Base-by-base conservation (phyloP, 2,329 filamentous ascomycete genomes). In the Aspergillus terreus region DNA sequence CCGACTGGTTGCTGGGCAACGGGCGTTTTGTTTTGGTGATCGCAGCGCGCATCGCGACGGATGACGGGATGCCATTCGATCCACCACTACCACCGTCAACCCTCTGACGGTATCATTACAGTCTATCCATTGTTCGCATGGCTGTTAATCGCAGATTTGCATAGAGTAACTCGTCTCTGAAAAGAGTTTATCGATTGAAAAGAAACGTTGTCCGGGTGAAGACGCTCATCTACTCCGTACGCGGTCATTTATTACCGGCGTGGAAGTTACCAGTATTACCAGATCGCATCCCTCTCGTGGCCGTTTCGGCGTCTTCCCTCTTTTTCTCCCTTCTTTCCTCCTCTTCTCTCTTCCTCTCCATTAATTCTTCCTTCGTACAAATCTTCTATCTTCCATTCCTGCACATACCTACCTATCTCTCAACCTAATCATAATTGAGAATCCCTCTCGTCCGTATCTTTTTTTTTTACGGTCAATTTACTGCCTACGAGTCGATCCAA, bases 1-100 rank as follows among this genome's bases (percentile, higher is more conserved):
- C 41, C 25, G 15, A 60, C 36, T 4, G 65, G 82, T 85, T 85
- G 81, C 80, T 61, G 69, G 59, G 79, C 65, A 68, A 71, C 68
- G 33, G 25, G 0, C 12, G 11, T 9, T 17, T 45, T 61, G 51
- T 59, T 61, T 59, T 46, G 54, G 57, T 53, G 51, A 44, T 49
- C 53, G 51, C 56, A 53, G 54, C 17, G 50, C 51, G 32, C 12
- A 21, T 52, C 56, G 56, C 53, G 56, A 58, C 46, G 54, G 56
- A 30, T 30, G 27, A 30, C 27, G 27, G 27, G 27, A 30, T 54
- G 58, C 57, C 48, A 55, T 51, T 44, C 52, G 38, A 46, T 33
- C 30, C 30, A 48, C 33, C 50, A 55, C 58, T 53, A 51, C 56
- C 56, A 53, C 49, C 49, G 36, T 42, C 46, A 45, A 54, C 44